Conservation (phyloP, 257 asterid genomes). For the Henckelia pumila region DNA sequence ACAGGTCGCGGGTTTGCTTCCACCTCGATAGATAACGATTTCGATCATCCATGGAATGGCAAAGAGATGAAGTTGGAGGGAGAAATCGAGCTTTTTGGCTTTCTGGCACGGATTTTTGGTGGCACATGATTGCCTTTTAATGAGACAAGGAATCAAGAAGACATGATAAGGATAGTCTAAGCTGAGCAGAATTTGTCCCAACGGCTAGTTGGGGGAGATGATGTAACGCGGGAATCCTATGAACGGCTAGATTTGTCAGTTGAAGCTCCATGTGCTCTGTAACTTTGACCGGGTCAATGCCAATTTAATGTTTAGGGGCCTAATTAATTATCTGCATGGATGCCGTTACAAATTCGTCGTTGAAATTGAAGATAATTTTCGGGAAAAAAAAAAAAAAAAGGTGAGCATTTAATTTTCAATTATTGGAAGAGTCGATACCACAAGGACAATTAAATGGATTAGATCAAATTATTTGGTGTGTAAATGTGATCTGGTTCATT, state of each 20-base stretch:
- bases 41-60: slow-evolving; percentile 24
- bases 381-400: no score
- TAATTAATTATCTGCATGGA: background rate
- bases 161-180: no score
- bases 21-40: slow-evolving; percentile 5
- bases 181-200: slow-evolving; percentile 9
- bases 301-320: background rate
- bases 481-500: no score
- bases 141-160: background rate
- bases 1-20: slow-evolving; percentile 9
- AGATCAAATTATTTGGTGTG: no score
- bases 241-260: slow-evolving; percentile 47
- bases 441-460: no score
- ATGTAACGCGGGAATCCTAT: slow-evolving; percentile 32
- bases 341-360: background rate
- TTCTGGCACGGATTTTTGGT: slow-evolving; percentile 21
- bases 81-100: background rate
- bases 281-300: slow-evolving; percentile 21
- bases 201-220: slow-evolving; percentile 39
- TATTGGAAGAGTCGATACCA: no score
- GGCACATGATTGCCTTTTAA: slow-evolving; percentile 8
- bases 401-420: no score
- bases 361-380: background rate
- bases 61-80: slow-evolving; percentile 2
- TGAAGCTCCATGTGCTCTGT: background rate